Percentiles rank a stretch among this genome's conserved stretches.
Evolutionary conservation across 1,139 yeast species (phyloP).

Genomic region (Wickerhamiella pararugosa): DNA sequence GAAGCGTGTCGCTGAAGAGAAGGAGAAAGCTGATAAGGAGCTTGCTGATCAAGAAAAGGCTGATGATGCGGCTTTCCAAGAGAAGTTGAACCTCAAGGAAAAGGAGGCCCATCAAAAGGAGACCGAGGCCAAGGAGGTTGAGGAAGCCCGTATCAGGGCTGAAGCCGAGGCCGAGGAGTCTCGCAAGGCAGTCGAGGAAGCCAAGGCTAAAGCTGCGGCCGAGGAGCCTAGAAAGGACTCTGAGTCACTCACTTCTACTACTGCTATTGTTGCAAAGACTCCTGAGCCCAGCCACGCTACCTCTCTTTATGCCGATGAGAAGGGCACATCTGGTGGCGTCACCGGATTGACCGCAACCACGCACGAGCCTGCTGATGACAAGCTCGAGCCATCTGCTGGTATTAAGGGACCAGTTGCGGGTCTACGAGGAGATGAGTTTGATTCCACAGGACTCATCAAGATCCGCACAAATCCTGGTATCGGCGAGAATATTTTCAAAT

Average conservation of each 20-base stretch:
- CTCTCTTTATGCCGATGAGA: constrained; percentile 5
- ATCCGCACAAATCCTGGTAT: too few relatives aligned
- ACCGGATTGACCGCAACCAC: too few relatives aligned
- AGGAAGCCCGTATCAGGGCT: constrained; percentile 4
- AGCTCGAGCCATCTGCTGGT: too few relatives aligned
- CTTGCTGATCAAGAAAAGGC: constrained; percentile 4
- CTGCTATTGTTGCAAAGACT: too few relatives aligned
- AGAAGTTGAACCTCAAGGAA: background rate
- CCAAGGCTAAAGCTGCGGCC: background rate
- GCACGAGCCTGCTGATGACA: too few relatives aligned
- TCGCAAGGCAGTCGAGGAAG: background rate
- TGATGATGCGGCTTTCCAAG: constrained; percentile 3
- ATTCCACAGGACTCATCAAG: too few relatives aligned
- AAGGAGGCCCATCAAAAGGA: constrained; percentile 1
- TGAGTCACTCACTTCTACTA: too few relatives aligned
- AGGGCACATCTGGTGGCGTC: background rate
- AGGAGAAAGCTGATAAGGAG: constrained; percentile 5
- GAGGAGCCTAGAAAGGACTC: background rate
- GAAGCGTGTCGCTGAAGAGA: constrained; percentile 1
- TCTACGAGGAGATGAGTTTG: too few relatives aligned
- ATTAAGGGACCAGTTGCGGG: too few relatives aligned
- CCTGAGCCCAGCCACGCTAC: too few relatives aligned
- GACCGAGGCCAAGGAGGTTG: constrained; percentile 4
- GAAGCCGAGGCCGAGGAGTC: constrained; percentile 10
- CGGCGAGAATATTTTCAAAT: background rate